Evolutionary conservation across 2,329 filamentous ascomycete species (phyloP).

Genomic region (Xylariaceae sp.): DNA sequence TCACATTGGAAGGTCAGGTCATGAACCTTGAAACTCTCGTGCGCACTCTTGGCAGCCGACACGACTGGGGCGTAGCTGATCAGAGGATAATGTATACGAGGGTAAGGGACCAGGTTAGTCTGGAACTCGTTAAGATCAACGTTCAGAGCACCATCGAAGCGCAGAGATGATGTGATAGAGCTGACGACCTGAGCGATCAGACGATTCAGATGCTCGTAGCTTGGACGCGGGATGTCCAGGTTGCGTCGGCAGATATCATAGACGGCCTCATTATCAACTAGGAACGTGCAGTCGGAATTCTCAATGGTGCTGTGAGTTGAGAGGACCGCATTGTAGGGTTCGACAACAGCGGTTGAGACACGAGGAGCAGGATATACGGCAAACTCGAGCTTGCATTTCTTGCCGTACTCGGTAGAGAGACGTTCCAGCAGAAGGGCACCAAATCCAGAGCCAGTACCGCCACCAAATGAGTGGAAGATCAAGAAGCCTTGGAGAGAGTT

Average conservation of each 20-base stretch:
- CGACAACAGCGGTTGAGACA: conserved; percentile 72
- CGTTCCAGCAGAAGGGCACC: conserved; percentile 75
- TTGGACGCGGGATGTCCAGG: conserved; percentile 71
- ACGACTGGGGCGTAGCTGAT: conserved; percentile 76
- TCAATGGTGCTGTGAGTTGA: conserved; percentile 78
- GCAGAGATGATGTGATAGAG: conserved; percentile 74
- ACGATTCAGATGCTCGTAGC: conserved; percentile 75
- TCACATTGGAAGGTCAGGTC: conserved; percentile 78
- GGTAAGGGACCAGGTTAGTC: conserved; percentile 76
- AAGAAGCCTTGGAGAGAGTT: conserved; percentile 74
- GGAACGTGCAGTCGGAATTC: conserved; percentile 80
- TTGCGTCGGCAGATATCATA: conserved; percentile 78
- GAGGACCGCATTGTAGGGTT: conserved; percentile 76
- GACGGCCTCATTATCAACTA: conserved; percentile 77
- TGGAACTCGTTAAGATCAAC: conserved; percentile 80
- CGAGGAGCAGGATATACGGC: conserved; percentile 74
- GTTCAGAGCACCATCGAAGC: conserved; percentile 75
- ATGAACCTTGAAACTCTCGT: conserved; percentile 86
- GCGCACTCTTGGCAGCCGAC: conserved; percentile 75
- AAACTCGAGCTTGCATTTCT: conserved; percentile 80
- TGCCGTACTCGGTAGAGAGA: conserved; percentile 74
- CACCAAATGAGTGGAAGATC: conserved; percentile 77
- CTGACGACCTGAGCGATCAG: conserved; percentile 76
- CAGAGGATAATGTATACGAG: conserved; percentile 75
- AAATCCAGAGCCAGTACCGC: conserved; percentile 75